Conservation (phyloP, 1,284 basidiomycete species). For the Cryptococcus hybrid region DNA sequence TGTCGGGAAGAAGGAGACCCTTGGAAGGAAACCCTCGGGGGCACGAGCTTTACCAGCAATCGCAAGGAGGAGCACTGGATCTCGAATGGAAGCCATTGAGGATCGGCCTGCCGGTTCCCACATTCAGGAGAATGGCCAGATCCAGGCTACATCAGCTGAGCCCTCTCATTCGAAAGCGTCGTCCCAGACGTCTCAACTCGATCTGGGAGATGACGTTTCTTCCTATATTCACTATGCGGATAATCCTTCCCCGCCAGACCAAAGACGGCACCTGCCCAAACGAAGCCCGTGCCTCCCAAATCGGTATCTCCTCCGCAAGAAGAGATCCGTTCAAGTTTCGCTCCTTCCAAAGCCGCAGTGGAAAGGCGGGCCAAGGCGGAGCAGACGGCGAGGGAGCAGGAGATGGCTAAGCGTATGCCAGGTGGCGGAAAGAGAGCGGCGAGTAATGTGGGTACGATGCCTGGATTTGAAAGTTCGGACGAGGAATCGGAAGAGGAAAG, state of each 20-base stretch:
- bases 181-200: conserved; percentile 11
- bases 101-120: conserved; percentile 3
- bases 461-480: conserved; percentile 62
- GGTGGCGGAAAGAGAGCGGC: conserved; percentile 31
- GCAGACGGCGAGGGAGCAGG: conserved; percentile 62
- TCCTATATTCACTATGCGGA: conserved; percentile 43
- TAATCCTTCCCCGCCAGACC: conserved; percentile 22
- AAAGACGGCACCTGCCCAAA: conserved; percentile 14
- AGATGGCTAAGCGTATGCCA: conserved; percentile 59
- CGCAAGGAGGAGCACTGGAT: conserved; percentile 33
- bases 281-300: not conserved
- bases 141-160: not conserved
- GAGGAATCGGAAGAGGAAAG: conserved; percentile 69
- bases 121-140: not conserved
- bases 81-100: conserved; percentile 17
- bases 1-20: not conserved
- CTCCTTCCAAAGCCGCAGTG: conserved; percentile 72
- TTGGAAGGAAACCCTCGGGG: conserved; percentile 75
- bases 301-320: conserved; percentile 9
- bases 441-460: conserved; percentile 1
- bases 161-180: not conserved
- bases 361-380: conserved; percentile 78
- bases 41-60: conserved; percentile 65
- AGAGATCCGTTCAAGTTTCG: conserved; percentile 72
- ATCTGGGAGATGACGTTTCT: conserved; percentile 37